These are phyloP conservation scores for Blumeria graminis DNA, from an alignment of 2,329 filamentous ascomycete species.

Conservation along the genomic window DNA sequence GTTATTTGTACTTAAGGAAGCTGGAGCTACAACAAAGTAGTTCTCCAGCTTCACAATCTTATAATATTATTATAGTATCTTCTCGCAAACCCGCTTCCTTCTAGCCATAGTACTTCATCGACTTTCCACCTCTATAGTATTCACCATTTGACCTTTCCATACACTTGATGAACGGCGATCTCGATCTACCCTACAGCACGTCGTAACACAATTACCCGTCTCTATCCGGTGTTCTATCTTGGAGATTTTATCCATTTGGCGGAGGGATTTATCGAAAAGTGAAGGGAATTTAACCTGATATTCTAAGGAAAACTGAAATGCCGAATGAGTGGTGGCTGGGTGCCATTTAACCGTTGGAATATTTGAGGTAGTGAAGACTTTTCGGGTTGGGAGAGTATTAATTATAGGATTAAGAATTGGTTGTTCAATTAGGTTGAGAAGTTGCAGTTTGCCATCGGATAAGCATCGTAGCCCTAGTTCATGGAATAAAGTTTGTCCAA, in stretches of 20 bases:
- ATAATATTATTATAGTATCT: too few species aligned
- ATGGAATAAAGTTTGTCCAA: neutral
- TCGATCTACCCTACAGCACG: too few species aligned
- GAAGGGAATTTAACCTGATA: neutral
- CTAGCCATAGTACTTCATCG: too few species aligned
- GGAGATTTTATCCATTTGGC: neutral
- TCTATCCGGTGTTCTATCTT: neutral
- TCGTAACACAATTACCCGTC: neutral
- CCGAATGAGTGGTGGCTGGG: neutral
- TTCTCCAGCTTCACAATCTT: too few species aligned
- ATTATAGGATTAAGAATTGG: neutral
- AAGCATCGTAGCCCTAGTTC: neutral
- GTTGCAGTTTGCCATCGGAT: neutral
- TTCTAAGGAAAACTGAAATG: neutral
- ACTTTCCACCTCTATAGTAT: too few species aligned
- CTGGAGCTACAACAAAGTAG: too few species aligned
- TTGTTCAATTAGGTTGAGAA: neutral
- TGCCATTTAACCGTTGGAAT: neutral
- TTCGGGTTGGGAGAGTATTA: neutral
- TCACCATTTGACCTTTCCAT: too few species aligned
- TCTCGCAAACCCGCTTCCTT: too few species aligned
- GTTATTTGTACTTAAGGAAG: too few species aligned
- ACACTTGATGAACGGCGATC: too few species aligned
- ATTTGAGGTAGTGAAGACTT: neutral
- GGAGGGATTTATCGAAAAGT: neutral